phyloP scores from a whole-genome alignment of 2,329 filamentous ascomycete genomes.

The Colletotrichum liriopes region DNA sequence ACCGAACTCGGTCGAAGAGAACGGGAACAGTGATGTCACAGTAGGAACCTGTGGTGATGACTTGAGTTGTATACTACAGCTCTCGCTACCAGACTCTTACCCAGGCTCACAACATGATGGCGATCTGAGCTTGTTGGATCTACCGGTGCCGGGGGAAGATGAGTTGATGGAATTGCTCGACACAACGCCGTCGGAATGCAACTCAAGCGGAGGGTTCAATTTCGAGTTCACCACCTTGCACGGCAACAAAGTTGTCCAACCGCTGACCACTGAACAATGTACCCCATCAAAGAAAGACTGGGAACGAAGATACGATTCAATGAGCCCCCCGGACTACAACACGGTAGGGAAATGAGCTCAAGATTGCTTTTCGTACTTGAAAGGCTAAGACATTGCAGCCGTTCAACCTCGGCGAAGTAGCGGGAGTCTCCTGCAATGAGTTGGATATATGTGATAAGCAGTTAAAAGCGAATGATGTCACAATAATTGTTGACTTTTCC shows the following conservation, averaged over 20 bases:
- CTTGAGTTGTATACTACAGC: conserved; percentile 11
- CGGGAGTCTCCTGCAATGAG: not conserved
- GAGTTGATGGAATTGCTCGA: conserved; percentile 33
- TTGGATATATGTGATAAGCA: not conserved
- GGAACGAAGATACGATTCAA: not conserved
- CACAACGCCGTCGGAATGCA: conserved; percentile 27
- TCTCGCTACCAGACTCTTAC: conserved; percentile 6
- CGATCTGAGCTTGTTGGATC: conserved; percentile 2
- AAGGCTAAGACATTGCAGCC: not conserved
- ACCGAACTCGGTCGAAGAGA: conserved; percentile 15
- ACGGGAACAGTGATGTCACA: not conserved
- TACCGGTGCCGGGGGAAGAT: conserved; percentile 31
- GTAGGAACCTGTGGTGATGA: not conserved
- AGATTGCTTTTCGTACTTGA: too few species aligned
- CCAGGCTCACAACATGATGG: not conserved
- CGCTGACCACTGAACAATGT: not conserved
- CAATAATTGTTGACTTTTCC: conserved; percentile 19
- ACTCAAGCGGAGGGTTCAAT: conserved; percentile 13
- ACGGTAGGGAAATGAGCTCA: not conserved
- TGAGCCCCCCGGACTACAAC: conserved; percentile 31
- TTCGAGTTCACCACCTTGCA: conserved; percentile 11
- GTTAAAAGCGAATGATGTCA: not conserved
- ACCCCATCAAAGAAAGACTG: not conserved
- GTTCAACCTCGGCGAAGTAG: conserved; percentile 8
- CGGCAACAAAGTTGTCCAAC: not conserved